Conservation (phyloP, 441 rosid genomes). For the Mallotus japonicus region DNA sequence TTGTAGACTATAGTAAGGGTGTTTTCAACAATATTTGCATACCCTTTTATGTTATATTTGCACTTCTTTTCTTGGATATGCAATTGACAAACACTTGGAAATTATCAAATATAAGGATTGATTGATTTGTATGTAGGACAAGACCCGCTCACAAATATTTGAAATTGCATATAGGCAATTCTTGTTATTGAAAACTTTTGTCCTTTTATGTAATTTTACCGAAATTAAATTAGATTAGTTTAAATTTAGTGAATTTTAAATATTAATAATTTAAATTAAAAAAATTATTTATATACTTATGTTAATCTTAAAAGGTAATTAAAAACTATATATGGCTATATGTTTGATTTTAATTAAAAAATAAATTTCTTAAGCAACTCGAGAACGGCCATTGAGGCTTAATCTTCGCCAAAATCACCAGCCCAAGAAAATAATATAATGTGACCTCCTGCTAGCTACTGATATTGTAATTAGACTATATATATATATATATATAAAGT, state of each 20-base stretch:
- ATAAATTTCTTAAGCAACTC: constrained; percentile 21
- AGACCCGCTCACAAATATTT: constrained; percentile 34
- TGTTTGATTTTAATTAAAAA: neutral
- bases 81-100: constrained; percentile 19
- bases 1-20: constrained; percentile 20
- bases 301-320: neutral
- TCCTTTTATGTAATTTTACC: no score
- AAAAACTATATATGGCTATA: neutral
- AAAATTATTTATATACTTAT: no score
- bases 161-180: neutral
- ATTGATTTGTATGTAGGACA: neutral
- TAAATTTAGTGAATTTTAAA: no score
- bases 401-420: constrained; percentile 34
- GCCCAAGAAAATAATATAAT: constrained; percentile 28
- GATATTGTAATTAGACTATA: neutral
- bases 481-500: no score
- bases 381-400: constrained; percentile 44
- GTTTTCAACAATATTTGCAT: neutral
- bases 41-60: neutral
- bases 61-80: constrained; percentile 14
- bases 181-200: no score
- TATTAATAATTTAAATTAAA: no score
- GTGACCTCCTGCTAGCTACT: neutral
- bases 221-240: no score
- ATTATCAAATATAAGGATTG: neutral